phyloP scores from a whole-genome alignment of 345 rosid genomes.

The Salix purpurea region DNA sequence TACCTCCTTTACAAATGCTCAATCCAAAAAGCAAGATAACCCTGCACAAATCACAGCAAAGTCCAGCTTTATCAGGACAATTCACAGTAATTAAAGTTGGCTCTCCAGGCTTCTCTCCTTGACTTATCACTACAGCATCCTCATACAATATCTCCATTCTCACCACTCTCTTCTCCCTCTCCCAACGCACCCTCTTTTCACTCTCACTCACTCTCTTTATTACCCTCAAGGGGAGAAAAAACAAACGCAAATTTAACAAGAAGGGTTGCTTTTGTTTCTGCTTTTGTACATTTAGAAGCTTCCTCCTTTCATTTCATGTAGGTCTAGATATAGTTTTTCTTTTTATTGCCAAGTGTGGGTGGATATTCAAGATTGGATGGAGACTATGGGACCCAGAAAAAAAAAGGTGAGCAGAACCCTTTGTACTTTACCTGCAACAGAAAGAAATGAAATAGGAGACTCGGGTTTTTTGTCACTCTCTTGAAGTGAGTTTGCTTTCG shows the following conservation, averaged over 20 bases:
- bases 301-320: too few species aligned
- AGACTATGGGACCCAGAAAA: not conserved
- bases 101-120: constrained; percentile 37
- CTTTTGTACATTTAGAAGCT: not conserved
- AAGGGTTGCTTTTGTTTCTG: not conserved
- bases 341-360: not conserved
- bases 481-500: not conserved
- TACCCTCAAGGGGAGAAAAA: too few species aligned
- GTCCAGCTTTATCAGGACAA: constrained; percentile 68
- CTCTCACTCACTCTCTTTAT: not conserved
- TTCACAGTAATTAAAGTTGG: constrained; percentile 52
- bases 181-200: not conserved
- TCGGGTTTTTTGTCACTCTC: not conserved
- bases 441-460: not conserved
- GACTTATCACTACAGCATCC: constrained; percentile 50
- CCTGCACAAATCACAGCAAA: constrained; percentile 70
- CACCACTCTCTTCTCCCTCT: not conserved
- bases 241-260: too few species aligned
- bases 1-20: constrained; percentile 67
- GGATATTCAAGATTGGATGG: constrained; percentile 1
- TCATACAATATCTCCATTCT: constrained; percentile 51
- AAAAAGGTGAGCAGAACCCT: constrained; percentile 9
- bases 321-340: not conserved
- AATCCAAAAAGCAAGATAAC: constrained; percentile 49
- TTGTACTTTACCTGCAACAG: not conserved